Evolutionary conservation across 2,329 filamentous ascomycete species (phyloP), one percentile per base, ranked within the genome.

Genomic region (Cladophialophora psammophila): DNA sequence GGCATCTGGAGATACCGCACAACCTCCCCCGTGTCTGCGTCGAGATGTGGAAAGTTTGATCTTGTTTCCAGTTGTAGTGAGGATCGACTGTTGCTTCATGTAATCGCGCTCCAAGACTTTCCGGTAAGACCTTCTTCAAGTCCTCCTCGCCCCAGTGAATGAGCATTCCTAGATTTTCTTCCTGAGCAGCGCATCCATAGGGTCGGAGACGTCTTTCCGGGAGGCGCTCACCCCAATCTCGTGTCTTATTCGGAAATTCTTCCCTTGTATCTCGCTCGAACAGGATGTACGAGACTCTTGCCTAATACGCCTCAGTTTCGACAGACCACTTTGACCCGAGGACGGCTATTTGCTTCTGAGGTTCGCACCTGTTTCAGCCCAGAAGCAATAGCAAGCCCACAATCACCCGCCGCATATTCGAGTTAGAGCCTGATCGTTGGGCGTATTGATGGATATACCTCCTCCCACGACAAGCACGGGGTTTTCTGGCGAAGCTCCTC

Each of bases 21-120:
- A 32, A 62, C 40, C 32, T 62, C 45, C n/a, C 60, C 60, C 18
- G 60, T 62, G 32, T 62, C 60, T 32, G 60, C 60, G 34, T 62
- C 48, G 13, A 62, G 60, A n/a, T 62, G 60, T 31, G 60, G 32
- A 42, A 62, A 40, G 26, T 26, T 26, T 26, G 26, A 26, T 26
- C 26, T n/a, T n/a, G n/a, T n/a, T n/a, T n/a, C n/a, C n/a, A n/a
- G n/a, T n/a, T n/a, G n/a, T 62, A 54, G 48, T 62, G 35, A 12
- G 60, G 42, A 34, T 62, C 60, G 48, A 62, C 60, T 31, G 60
- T 55, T 10, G 20, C 35, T 20, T 62, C 60, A 4, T 32, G n/a
- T 32, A 62, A 20, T 6, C 60, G 60, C 15, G 15, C 10, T 6
- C 34, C 45, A 38, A 62, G 48, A 36, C 35, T 36, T 9, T 55